Percentiles rank a stretch among this genome's conserved stretches.
These are phyloP conservation scores for Ascochyta pisi DNA, from an alignment of 2,329 filamentous ascomycete genomes.

Conservation along the genomic window DNA sequence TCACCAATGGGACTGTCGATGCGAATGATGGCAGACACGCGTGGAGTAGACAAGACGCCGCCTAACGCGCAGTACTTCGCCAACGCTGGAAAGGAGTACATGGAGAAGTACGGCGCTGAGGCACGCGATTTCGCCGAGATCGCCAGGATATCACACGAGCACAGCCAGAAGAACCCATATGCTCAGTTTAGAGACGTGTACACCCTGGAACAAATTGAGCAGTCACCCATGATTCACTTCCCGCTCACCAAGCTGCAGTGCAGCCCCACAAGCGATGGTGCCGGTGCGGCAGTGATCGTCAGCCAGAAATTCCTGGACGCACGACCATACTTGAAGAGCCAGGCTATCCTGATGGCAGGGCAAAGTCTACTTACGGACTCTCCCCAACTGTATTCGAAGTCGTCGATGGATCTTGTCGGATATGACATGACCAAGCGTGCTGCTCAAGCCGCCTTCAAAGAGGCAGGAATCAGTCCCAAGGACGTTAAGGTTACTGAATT, in stretches of 20 bases:
- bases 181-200: conserved; percentile 94
- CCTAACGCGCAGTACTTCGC: conserved; percentile 92
- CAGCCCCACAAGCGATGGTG: conserved; percentile 92
- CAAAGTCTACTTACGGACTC: conserved; percentile 84
- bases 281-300: conserved; percentile 85
- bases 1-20: conserved; percentile 76
- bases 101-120: conserved; percentile 89
- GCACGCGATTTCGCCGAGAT: conserved; percentile 92
- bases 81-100: conserved; percentile 91
- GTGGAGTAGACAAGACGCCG: conserved; percentile 79
- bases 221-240: conserved; percentile 76
- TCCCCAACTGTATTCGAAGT: conserved; percentile 76
- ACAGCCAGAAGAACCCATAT: conserved; percentile 90
- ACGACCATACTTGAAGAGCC: conserved; percentile 77
- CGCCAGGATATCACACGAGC: conserved; percentile 85
- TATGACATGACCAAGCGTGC: conserved; percentile 83
- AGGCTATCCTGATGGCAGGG: conserved; percentile 85
- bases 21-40: conserved; percentile 81
- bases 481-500: conserved; percentile 87
- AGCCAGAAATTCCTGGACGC: conserved; percentile 87
- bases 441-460: conserved; percentile 69
- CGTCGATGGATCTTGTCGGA: conserved; percentile 86
- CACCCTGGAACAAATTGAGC: conserved; percentile 79
- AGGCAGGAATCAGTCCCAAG: conserved; percentile 70
- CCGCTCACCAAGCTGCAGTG: conserved; percentile 96